Evolutionary conservation across 257 asterid genomes (phyloP).

Genomic region (Lantana camara): DNA sequence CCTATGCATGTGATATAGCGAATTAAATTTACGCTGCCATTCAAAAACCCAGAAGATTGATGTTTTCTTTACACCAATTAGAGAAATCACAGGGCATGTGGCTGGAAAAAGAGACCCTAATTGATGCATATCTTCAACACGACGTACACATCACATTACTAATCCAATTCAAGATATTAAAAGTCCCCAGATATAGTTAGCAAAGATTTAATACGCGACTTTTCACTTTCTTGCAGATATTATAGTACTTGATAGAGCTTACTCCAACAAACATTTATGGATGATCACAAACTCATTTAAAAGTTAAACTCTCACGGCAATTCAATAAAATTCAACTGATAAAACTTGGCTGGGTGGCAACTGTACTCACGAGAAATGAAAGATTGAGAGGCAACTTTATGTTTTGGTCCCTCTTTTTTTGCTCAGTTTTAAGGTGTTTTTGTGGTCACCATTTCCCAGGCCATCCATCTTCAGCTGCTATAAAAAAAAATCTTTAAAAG

Average conservation of each 20-base stretch:
- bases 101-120: too few species aligned
- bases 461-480: neutral
- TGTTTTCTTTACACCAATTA: too few species aligned
- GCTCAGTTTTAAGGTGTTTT: constrained; percentile 21
- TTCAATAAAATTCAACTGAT: constrained; percentile 9
- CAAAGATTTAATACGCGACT: too few species aligned
- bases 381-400: constrained; percentile 48
- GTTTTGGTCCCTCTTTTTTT: neutral
- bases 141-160: neutral
- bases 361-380: constrained; percentile 58
- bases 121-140: too few species aligned
- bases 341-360: constrained; percentile 18
- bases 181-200: too few species aligned
- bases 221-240: too few species aligned
- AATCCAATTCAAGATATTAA: neutral
- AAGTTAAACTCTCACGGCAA: constrained; percentile 10
- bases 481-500: constrained; percentile 15
- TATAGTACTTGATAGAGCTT: neutral
- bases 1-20: too few species aligned
- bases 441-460: constrained; percentile 39
- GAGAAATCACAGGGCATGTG: too few species aligned
- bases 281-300: constrained; percentile 15
- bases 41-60: too few species aligned
- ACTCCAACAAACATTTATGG: constrained; percentile 7
- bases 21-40: too few species aligned